Percentiles rank a stretch among this genome's conserved stretches.
Evolutionary conservation across 2,329 filamentous ascomycete genomes (phyloP).

Genomic region (Coleophoma crateriformis): DNA sequence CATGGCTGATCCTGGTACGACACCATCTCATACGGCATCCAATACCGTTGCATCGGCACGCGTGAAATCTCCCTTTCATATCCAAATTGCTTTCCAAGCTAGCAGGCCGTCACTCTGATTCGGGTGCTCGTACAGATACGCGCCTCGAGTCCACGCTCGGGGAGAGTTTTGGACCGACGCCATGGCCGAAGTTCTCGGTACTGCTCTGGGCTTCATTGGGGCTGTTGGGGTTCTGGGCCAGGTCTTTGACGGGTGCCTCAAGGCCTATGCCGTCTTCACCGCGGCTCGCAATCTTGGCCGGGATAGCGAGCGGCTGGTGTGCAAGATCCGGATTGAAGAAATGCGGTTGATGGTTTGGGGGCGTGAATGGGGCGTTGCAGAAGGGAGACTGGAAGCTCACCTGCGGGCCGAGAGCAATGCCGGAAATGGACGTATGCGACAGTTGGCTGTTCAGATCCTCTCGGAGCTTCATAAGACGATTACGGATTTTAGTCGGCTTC

Average conservation of each 20-base stretch:
- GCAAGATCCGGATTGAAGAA: slow-evolving; percentile 44
- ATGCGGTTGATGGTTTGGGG: slow-evolving; percentile 42
- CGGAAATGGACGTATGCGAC: slow-evolving; percentile 25
- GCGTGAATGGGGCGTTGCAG: slow-evolving; percentile 40
- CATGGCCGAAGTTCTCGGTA: slow-evolving; percentile 36
- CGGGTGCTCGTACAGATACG: too few species aligned
- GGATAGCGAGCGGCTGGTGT: slow-evolving; percentile 37
- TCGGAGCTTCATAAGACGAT: slow-evolving; percentile 37
- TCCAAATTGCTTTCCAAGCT: too few species aligned
- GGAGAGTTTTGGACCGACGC: neutral
- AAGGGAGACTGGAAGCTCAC: slow-evolving; percentile 38
- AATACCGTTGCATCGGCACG: too few species aligned
- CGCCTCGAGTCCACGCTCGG: too few species aligned
- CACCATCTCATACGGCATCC: too few species aligned
- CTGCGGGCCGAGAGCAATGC: slow-evolving; percentile 31
- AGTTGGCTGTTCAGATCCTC: slow-evolving; percentile 35
- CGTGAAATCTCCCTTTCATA: too few species aligned
- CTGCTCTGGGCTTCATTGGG: slow-evolving; percentile 35
- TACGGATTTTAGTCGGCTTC: slow-evolving; percentile 36
- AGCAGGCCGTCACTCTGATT: too few species aligned
- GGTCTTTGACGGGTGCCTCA: slow-evolving; percentile 41
- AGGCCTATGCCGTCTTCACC: slow-evolving; percentile 39
- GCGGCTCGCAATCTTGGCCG: slow-evolving; percentile 34
- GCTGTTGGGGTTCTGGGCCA: slow-evolving; percentile 40
- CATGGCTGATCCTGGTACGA: neutral